phyloP scores from a whole-genome alignment of 2,329 filamentous ascomycete species.

The Metarhizium humberi region DNA sequence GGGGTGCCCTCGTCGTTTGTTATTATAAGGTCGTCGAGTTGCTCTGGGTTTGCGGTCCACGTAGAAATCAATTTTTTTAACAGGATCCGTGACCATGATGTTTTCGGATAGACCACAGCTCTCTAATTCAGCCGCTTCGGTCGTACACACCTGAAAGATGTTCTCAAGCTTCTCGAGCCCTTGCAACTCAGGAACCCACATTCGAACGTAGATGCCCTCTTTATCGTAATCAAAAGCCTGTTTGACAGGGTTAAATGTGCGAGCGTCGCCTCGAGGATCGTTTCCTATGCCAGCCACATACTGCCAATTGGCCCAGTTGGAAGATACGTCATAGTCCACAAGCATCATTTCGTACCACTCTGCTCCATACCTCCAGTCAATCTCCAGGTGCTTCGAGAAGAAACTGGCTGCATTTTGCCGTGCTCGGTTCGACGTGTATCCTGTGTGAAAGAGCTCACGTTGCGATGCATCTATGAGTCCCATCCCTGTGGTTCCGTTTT shows the following conservation, averaged over 20 bases:
- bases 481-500: constrained; percentile 62
- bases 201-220: constrained; percentile 58
- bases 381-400: constrained; percentile 59
- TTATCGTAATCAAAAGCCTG: constrained; percentile 71
- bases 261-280: constrained; percentile 59
- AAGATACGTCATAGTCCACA: constrained; percentile 66
- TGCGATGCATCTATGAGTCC: constrained; percentile 71
- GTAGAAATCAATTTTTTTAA: constrained; percentile 56
- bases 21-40: constrained; percentile 14
- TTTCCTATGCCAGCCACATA: constrained; percentile 75
- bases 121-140: constrained; percentile 48
- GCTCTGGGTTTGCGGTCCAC: constrained; percentile 39
- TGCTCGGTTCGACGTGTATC: constrained; percentile 69
- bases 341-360: constrained; percentile 75
- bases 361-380: constrained; percentile 74
- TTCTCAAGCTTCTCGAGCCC: constrained; percentile 43
- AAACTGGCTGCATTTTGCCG: constrained; percentile 71
- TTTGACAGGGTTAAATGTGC: constrained; percentile 78
- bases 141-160: constrained; percentile 63
- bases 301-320: constrained; percentile 79
- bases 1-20: constrained; percentile 14
- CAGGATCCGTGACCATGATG: constrained; percentile 57
- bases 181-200: constrained; percentile 62
- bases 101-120: constrained; percentile 45
- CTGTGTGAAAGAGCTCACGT: constrained; percentile 64